Evolutionary conservation across 345 rosid species (phyloP), one percentile per base, ranked within the genome.

Genomic region (Pistacia integerrima): DNA sequence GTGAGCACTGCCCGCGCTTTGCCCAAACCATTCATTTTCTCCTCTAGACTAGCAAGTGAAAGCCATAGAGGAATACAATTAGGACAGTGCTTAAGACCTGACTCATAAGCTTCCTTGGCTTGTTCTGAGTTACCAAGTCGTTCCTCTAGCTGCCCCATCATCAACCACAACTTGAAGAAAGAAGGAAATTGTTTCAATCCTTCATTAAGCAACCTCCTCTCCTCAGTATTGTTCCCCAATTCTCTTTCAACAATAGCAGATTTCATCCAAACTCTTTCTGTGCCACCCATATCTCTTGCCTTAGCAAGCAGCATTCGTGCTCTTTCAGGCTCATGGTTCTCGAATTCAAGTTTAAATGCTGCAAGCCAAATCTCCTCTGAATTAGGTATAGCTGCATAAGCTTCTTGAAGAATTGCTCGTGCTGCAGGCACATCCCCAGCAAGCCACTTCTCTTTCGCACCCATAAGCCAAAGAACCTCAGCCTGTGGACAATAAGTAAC

Each of bases 391-490:
- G 98, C 97, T 72, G 93, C 97, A 79, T 94, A 93, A 28, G 97
- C 98, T 85, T 93, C 97, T 79, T 90, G 97, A 78, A 94, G 95
- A 79, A 91, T 94, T 55, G 94, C 93, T 74, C 98, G 90, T 20
- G 97, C 97, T 46, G 95, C 89, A 58, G 93, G 92, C 64, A 94
- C 98, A 84, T 94, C 98, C 73, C 97, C 97, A 48, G 97, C 94
- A 78, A 94, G 97, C 98, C 98, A 93, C 80, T 94, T 94, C 83
- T 94, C 98, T 80, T 93, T 94, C 33, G 98, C 98, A 72, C 95
- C 97, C 98, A 94, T 93, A 62, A 94, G 97, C 98, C 98, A 93
- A 68, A 94, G 85, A 77, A 94, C 97, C 83, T 94, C 97, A 75
- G 97, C 97, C 77, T 94, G 97, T 33, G 98, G 98, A 67, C 88